Percentiles rank a stretch among this genome's conserved stretches.
These are phyloP conservation scores for Penicillium hordei DNA, from an alignment of 2,329 filamentous ascomycete genomes.

Conservation along the genomic window DNA sequence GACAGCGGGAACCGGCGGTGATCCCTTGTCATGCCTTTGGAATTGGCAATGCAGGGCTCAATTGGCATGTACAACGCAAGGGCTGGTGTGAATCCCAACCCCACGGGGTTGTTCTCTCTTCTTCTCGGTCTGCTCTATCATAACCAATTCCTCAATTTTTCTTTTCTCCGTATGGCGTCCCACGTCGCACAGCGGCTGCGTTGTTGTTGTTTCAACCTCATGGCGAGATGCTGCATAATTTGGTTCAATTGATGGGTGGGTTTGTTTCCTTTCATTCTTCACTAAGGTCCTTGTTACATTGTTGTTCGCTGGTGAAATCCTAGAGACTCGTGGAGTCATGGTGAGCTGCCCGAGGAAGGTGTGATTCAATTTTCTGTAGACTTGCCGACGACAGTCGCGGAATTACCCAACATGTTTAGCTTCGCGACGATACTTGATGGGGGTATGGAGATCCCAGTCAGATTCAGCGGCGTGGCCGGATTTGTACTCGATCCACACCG, in stretches of 20 bases:
- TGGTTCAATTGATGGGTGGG: neutral
- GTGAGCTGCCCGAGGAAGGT: neutral
- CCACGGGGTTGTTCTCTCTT: neutral
- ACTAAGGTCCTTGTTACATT: neutral
- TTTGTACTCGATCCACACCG: constrained; percentile 22
- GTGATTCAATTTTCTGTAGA: constrained; percentile 9
- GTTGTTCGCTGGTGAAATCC: neutral
- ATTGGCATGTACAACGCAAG: constrained; percentile 8
- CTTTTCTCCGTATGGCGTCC: neutral
- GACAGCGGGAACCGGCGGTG: constrained; percentile 24
- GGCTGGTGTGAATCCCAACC: constrained; percentile 10
- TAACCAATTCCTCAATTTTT: neutral
- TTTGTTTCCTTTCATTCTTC: neutral
- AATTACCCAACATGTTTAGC: neutral
- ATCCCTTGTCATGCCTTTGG: constrained; percentile 18
- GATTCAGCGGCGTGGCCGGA: constrained; percentile 12
- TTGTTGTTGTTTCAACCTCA: neutral
- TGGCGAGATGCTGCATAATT: neutral
- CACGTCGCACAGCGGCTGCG: neutral
- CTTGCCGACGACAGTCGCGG: constrained; percentile 9
- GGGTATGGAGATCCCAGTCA: constrained; percentile 7
- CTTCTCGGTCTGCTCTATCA: neutral
- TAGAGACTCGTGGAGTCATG: neutral
- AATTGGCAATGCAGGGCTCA: constrained; percentile 12
- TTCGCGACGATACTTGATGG: constrained; percentile 9